Evolutionary conservation across 805 yeast genomes (phyloP), one percentile per base, ranked within the genome.

Genomic region (Maudiozyma turicensis): DNA sequence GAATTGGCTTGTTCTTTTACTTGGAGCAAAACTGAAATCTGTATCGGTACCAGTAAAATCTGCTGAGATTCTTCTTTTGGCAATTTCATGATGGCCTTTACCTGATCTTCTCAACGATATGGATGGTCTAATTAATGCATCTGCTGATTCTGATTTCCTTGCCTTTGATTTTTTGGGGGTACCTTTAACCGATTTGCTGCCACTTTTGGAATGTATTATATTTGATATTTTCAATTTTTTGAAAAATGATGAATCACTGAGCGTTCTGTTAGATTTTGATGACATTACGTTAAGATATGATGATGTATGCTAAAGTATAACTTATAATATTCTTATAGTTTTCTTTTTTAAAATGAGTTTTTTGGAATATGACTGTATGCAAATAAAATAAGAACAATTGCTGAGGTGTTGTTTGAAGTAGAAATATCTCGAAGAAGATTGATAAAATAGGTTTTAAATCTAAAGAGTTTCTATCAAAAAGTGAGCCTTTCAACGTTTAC

Each of bases 41-140:
- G 35, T 10, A 38, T 35, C 39, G n/a, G 33, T 46, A 9, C 41
- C 42, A 10, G 43, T 45, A 14, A 28, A 8, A 9, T 52, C 54
- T 2, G 51, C 31, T 6, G 51, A 34, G 7, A 58, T 46, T 41
- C 58, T 48, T 43, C 62, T 53, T 44, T 55, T 59, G 1, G 61
- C 63, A 42, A 58, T 56, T 20, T 54, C 55, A 7, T 52, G 48
- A 32, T 47, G 50, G 7, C 54, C 58, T 31, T 50, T 51, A 31
- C 50, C 50, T 6, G 52, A 46, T 40, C 44, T 49, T 29, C 54
- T 43, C 46, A 52, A 46, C 15, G 58, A 50, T 15, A 51, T 15
- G 5, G 58, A 54, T 9, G 52, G 35, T 44, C 52, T 44, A 5
- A 42, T 14, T 10, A 48, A 8, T 6, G 44, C 34, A 32, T 33